Base-by-base conservation (phyloP, 2,329 filamentous ascomycete species). In the Xylariaceae sp. region DNA sequence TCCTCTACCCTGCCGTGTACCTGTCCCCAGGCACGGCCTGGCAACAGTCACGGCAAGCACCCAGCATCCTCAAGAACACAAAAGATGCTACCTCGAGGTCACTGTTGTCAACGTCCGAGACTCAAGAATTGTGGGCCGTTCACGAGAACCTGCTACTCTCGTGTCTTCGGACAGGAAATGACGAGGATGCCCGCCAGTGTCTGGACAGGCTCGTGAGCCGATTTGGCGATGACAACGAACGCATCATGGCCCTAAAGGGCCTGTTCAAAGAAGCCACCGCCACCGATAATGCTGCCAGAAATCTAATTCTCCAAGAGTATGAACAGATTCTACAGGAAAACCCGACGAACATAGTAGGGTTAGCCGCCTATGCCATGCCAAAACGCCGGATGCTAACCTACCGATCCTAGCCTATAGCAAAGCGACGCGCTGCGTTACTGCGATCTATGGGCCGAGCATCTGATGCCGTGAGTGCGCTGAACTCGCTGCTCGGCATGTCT, bases 121-220 rank as follows among this genome's bases (percentile, higher is more conserved):
- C 85, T 0, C 78, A 88, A 51, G 90, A 95, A 61, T 79, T 89
- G 67, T 97, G 92, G 91, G 81, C 81, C 15, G 83, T 83, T 41
- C 88, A 94, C 71, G 92, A 97, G 73, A 94, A 95, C 68, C 80
- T 97, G 16, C 76, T 97, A 61, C 75, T 94, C 32, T 84, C 90
- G 29, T 94, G 89, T 65, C 80, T 99, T 36, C 87, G 89, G 47
- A 91, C 89, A 0, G 88, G 89, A 50, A 89, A 97, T 70, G 87
- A 95, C 63, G 75, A 83, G 59, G 83, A 88, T 21, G 94, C 94
- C 21, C 83, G 84, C 60, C 70, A 84, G 63, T 89, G 88, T 67
- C 79, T 97, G 36, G 82, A 88, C 65, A 82, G 86, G 57, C 79
- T 99, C 43, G 84, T 84, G 4, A 76, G 81, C 55, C 87, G 94